These are phyloP conservation scores for Rhizopus sp. DNA, from an alignment of 371 early-diverging fungal species.

Conservation along the genomic window DNA sequence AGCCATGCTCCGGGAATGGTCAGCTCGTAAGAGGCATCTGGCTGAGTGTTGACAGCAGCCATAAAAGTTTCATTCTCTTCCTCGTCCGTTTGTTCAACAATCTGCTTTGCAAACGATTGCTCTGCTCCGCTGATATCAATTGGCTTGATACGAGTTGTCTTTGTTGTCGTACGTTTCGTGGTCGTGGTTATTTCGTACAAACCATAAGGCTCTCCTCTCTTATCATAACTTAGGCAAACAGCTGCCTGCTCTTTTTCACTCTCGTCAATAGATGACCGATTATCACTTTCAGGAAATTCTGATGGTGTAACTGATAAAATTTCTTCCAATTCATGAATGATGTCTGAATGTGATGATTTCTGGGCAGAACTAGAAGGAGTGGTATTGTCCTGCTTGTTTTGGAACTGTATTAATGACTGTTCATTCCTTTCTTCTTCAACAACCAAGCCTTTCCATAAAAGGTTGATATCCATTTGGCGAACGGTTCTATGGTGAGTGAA, in stretches of 20 bases:
- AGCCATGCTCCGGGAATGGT: slow-evolving; percentile 7
- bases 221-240: slow-evolving; percentile 1
- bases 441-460: slow-evolving; percentile 59
- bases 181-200: slow-evolving; percentile 43
- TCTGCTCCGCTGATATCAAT: slow-evolving; percentile 25
- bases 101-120: slow-evolving; percentile 28
- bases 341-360: slow-evolving; percentile 20
- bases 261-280: slow-evolving; percentile 4
- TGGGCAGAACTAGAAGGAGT: background rate
- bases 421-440: slow-evolving; percentile 41
- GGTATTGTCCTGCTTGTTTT: slow-evolving; percentile 2
- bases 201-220: slow-evolving; percentile 24
- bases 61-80: slow-evolving; percentile 40
- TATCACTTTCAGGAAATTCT: background rate
- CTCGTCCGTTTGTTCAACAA: slow-evolving; percentile 36
- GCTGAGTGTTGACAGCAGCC: slow-evolving; percentile 34
- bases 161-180: slow-evolving; percentile 33
- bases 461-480: slow-evolving; percentile 47
- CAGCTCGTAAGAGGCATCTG: background rate
- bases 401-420: slow-evolving; percentile 23
- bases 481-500: slow-evolving; percentile 68
- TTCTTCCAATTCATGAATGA: slow-evolving; percentile 43
- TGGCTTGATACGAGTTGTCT: slow-evolving; percentile 43
- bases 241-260: background rate
- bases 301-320: slow-evolving; percentile 20